Percentiles rank a stretch among this genome's conserved stretches.
Conservation (phyloP, 768 basidiomycete genomes). For the Suillus ampliporus region DNA sequence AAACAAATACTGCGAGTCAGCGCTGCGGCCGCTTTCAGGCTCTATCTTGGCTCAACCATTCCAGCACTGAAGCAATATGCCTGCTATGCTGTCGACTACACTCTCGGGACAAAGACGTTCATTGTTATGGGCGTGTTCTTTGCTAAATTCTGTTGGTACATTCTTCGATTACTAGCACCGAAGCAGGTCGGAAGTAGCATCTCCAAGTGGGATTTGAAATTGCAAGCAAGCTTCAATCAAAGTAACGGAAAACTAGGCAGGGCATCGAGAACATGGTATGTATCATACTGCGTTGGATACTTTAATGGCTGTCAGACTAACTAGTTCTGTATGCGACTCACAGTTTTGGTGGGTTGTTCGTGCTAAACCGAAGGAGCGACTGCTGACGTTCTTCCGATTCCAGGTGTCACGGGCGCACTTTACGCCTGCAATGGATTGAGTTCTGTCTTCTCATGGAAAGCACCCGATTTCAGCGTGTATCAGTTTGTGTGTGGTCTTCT, state of each 20-base stretch:
- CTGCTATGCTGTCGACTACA: background rate
- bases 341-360: background rate
- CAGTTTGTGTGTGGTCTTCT: background rate
- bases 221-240: too few relatives aligned
- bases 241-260: background rate
- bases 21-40: background rate
- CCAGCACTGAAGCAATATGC: background rate
- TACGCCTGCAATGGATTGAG: background rate
- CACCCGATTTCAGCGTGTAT: background rate
- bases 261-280: background rate
- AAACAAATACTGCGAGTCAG: background rate
- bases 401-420: background rate
- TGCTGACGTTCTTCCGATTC: background rate
- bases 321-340: background rate
- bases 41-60: background rate
- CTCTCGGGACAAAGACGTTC: background rate
- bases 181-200: background rate
- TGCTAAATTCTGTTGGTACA: background rate
- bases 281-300: background rate
- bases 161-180: background rate
- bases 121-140: background rate
- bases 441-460: background rate
- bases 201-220: background rate
- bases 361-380: background rate
- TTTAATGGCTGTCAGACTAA: background rate